phyloP scores from a whole-genome alignment of 164 flowering plant species.

The Hamamelis virginiana region DNA sequence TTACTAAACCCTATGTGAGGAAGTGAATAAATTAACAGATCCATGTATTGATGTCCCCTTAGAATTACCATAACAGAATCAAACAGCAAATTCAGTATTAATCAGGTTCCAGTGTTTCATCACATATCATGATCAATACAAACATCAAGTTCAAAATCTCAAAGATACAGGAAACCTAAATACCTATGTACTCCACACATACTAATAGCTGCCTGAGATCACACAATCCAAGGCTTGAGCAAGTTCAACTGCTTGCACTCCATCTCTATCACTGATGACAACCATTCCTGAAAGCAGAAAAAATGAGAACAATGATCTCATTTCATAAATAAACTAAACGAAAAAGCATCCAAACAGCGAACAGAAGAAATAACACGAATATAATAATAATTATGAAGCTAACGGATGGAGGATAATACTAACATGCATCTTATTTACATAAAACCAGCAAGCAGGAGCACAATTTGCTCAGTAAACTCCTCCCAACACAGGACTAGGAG shows the following conservation, averaged over 20 bases:
- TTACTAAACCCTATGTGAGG: neutral
- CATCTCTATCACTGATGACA: conserved; percentile 18
- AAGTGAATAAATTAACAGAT: neutral
- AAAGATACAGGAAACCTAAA: conserved; percentile 8
- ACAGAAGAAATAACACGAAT: neutral
- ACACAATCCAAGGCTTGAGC: conserved; percentile 19
- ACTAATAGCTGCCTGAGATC: conserved; percentile 13
- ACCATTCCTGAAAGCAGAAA: conserved; percentile 31
- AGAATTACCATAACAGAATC: neutral
- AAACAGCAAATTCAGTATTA: conserved; percentile 5
- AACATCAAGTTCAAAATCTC: conserved; percentile 18
- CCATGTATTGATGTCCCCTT: neutral
- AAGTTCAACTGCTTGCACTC: conserved; percentile 8
- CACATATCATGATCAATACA: conserved; percentile 24
- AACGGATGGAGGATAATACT: conserved; percentile 23
- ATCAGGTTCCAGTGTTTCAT: conserved; percentile 16
- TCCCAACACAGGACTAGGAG: conserved; percentile 39
- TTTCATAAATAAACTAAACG: neutral
- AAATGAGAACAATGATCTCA: neutral
- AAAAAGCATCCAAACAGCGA: neutral
- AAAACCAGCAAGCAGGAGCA: conserved; percentile 18
- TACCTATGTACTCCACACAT: conserved; percentile 25
- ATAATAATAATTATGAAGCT: conserved; percentile 1
- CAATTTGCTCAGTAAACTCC: conserved; percentile 45
- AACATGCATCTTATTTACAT: conserved; percentile 65